Evolutionary conservation across 306 rosid species (phyloP).

Genomic region (Sphenostylis stenocarpa): DNA sequence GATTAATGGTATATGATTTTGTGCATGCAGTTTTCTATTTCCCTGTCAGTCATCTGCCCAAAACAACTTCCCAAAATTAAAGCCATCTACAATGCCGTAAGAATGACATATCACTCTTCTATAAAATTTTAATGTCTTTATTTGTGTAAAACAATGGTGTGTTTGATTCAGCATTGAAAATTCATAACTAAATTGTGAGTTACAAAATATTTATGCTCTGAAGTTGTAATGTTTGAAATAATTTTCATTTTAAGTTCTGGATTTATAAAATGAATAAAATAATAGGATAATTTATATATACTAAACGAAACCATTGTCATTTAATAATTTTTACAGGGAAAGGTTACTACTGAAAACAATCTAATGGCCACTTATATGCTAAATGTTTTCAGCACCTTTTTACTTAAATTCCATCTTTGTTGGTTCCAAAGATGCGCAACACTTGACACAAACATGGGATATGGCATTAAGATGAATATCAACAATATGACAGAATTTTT

Average conservation of each 20-base stretch:
- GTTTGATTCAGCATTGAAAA: background rate
- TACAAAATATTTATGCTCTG: background rate
- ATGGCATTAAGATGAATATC: background rate
- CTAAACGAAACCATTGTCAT: background rate
- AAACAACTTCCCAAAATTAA: slow-evolving; percentile 82
- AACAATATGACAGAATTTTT: background rate
- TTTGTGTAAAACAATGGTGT: slow-evolving; percentile 8
- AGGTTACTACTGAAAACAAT: background rate
- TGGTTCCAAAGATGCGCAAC: background rate
- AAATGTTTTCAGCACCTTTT: background rate
- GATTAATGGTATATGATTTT: slow-evolving; percentile 26
- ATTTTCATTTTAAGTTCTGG: background rate
- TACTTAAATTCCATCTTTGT: background rate
- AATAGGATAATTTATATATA: background rate
- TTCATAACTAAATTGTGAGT: background rate
- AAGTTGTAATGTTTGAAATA: background rate
- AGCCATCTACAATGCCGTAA: slow-evolving; percentile 85
- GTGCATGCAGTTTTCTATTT: slow-evolving; percentile 73
- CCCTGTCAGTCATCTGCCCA: slow-evolving; percentile 90
- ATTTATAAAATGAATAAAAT: background rate
- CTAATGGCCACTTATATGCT: background rate
- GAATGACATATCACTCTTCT: slow-evolving; percentile 14
- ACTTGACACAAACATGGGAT: background rate
- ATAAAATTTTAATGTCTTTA: slow-evolving; percentile 15
- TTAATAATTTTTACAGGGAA: background rate